Percentiles rank a stretch among this genome's conserved stretches.
Conservation (phyloP, 2,329 filamentous ascomycete genomes). For the Nigrospora osmanthi region DNA sequence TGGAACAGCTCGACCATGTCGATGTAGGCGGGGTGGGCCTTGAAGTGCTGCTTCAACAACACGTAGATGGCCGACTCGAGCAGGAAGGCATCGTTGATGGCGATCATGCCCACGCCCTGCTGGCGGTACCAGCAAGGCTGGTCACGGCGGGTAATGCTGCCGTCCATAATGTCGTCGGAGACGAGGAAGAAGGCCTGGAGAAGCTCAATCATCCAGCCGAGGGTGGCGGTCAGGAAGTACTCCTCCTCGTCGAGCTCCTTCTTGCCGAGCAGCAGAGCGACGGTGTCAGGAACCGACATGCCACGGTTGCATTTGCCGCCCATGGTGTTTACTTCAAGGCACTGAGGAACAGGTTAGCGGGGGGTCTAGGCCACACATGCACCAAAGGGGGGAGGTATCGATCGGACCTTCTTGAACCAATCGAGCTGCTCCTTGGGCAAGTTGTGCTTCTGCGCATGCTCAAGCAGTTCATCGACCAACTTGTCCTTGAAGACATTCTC, state of each 20-base stretch:
- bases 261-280: constrained; percentile 65
- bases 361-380: constrained; percentile 3
- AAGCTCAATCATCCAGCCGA: constrained; percentile 97
- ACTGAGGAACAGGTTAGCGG: constrained; percentile 39
- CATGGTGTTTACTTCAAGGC: constrained; percentile 75
- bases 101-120: constrained; percentile 83
- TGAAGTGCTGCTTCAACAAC: constrained; percentile 91
- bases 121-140: constrained; percentile 95
- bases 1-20: constrained; percentile 96
- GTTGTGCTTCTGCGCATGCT: constrained; percentile 73
- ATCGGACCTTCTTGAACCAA: constrained; percentile 75
- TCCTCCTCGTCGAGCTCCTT: constrained; percentile 68
- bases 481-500: constrained; percentile 76
- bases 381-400: constrained; percentile 6
- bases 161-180: constrained; percentile 97
- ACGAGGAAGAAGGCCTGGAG: constrained; percentile 99
- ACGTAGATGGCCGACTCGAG: constrained; percentile 86
- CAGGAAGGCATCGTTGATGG: constrained; percentile 98
- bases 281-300: constrained; percentile 93
- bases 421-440: constrained; percentile 71
- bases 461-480: constrained; percentile 74
- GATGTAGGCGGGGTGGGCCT: constrained; percentile 75
- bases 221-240: constrained; percentile 78
- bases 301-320: constrained; percentile 98
- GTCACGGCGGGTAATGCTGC: constrained; percentile 87